phyloP scores from a whole-genome alignment of 768 basidiomycete species.

The Leccinum boreale region DNA sequence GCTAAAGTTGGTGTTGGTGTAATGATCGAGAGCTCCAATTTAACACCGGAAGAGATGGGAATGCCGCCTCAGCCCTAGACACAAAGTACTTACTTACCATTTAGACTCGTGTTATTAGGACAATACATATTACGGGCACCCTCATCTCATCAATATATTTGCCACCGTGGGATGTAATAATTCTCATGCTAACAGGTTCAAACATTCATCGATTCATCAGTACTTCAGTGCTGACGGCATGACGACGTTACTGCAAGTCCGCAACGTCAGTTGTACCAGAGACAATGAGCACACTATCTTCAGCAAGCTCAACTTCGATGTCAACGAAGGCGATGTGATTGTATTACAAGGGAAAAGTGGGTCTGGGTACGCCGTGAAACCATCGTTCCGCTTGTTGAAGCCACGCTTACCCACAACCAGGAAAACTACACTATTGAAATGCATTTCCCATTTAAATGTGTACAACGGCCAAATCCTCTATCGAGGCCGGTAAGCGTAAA shows the following conservation, averaged over 20 bases:
- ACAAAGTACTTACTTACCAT: slow-evolving; percentile 19
- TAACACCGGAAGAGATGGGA: slow-evolving; percentile 84
- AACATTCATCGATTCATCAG: neutral
- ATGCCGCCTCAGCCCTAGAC: slow-evolving; percentile 51
- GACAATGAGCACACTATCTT: slow-evolving; percentile 52
- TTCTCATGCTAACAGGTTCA: neutral
- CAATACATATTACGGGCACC: slow-evolving; percentile 15
- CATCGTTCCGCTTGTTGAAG: neutral
- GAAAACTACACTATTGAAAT: slow-evolving; percentile 80
- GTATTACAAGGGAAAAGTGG: slow-evolving; percentile 81
- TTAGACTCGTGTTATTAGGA: slow-evolving; percentile 28
- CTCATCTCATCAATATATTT: slow-evolving; percentile 9
- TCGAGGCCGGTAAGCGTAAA: slow-evolving; percentile 60
- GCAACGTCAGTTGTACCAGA: slow-evolving; percentile 47
- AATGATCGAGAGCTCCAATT: slow-evolving; percentile 86
- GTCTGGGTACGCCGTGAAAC: slow-evolving; percentile 47
- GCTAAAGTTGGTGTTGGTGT: slow-evolving; percentile 96
- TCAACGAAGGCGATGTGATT: slow-evolving; percentile 73
- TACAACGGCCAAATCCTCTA: slow-evolving; percentile 65
- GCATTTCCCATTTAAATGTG: slow-evolving; percentile 73
- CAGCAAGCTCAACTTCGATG: slow-evolving; percentile 53
- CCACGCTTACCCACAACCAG: slow-evolving; percentile 22
- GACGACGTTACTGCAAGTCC: slow-evolving; percentile 47
- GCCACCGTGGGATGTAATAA: slow-evolving; percentile 17
- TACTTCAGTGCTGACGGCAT: slow-evolving; percentile 1